Evolutionary conservation across 2,329 filamentous ascomycete genomes (phyloP).

Genomic region (Alternaria longipes): DNA sequence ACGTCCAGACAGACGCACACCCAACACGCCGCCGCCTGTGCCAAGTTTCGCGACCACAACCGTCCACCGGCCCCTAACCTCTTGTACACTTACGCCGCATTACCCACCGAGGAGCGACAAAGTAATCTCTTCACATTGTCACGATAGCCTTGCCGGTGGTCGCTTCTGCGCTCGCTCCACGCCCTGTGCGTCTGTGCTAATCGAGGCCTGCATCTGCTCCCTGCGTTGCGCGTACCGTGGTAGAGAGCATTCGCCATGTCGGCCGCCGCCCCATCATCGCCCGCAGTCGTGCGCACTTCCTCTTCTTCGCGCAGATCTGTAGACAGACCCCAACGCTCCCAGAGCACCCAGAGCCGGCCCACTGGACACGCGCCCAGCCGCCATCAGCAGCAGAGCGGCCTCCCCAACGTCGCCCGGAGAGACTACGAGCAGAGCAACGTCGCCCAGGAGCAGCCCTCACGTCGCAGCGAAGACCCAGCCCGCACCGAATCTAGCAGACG

Average conservation of each 20-base stretch:
- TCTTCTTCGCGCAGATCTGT: conserved; percentile 43
- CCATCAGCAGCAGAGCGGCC: conserved; percentile 57
- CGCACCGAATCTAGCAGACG: conserved; percentile 65
- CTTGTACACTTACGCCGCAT: conserved; percentile 12
- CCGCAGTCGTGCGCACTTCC: conserved; percentile 52
- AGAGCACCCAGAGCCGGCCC: conserved; percentile 47
- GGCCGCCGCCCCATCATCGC: conserved; percentile 52
- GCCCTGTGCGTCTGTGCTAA: conserved; percentile 27
- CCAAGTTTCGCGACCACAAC: conserved; percentile 22
- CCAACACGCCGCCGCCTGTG: conserved; percentile 13
- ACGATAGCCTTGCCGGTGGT: conserved; percentile 23
- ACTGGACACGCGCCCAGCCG: conserved; percentile 36
- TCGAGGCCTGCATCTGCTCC: conserved; percentile 33
- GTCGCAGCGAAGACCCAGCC: conserved; percentile 68
- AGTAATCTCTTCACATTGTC: conserved; percentile 20
- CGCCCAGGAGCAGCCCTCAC: conserved; percentile 64
- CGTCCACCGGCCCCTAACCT: conserved; percentile 27
- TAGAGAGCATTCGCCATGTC: conserved; percentile 44
- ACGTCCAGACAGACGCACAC: conserved; percentile 9
- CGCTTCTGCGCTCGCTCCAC: conserved; percentile 23
- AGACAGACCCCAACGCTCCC: conserved; percentile 49
- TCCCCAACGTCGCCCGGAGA: conserved; percentile 67
- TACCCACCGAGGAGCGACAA: conserved; percentile 10
- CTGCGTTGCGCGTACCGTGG: conserved; percentile 28
- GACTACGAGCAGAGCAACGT: conserved; percentile 79